Percentiles rank a stretch among this genome's conserved stretches.
Evolutionary conservation across 768 basidiomycete species (phyloP).

Genomic region (Pleurotus salmoneostramineus): DNA sequence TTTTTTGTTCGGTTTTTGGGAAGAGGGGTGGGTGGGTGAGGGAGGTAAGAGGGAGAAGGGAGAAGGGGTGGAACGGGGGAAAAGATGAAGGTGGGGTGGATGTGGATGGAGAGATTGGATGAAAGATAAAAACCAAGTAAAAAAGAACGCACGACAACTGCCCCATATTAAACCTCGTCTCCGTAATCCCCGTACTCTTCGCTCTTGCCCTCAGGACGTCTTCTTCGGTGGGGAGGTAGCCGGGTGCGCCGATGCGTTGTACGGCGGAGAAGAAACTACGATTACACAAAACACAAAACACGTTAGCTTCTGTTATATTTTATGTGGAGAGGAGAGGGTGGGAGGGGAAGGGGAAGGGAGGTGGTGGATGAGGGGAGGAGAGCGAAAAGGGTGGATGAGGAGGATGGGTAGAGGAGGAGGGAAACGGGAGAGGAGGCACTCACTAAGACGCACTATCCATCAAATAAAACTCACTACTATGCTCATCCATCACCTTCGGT

Average conservation of each 20-base stretch:
- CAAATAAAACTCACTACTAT: constrained; percentile 78
- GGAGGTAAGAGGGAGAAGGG: no score
- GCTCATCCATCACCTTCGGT: constrained; percentile 47
- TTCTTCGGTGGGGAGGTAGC: constrained; percentile 82
- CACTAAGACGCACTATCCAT: constrained; percentile 95
- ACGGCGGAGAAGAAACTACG: constrained; percentile 85
- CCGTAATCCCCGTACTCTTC: constrained; percentile 88
- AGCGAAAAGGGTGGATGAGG: no score
- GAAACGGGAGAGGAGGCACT: constrained; percentile 22
- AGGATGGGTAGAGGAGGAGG: background rate
- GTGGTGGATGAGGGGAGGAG: no score
- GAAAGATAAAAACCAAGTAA: background rate
- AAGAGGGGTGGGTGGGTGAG: no score
- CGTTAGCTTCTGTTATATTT: no score
- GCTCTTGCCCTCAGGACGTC: constrained; percentile 87
- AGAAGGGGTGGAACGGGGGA: no score
- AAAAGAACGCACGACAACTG: constrained; percentile 46
- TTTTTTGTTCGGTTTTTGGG: no score
- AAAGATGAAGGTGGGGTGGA: background rate
- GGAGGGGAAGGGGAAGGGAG: no score
- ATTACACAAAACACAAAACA: no score
- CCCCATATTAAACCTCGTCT: constrained; percentile 79
- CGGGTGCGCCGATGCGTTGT: constrained; percentile 72
- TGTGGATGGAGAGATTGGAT: background rate
- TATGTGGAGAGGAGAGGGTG: no score